Conservation (phyloP, 768 basidiomycete species). For the Fomitopsis serialis region DNA sequence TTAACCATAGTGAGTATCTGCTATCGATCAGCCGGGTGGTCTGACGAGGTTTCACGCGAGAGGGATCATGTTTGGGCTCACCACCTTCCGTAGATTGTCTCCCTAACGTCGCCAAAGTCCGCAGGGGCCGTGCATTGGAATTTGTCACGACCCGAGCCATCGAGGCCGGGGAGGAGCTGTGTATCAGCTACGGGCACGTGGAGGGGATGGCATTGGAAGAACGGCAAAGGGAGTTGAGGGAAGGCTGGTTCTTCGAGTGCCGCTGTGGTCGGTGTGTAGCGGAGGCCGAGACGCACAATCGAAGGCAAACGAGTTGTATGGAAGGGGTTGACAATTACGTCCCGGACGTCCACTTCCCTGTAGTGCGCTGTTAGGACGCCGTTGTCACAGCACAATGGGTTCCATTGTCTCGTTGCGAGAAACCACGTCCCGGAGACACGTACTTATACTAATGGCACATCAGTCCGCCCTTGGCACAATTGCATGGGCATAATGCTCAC, state of each 20-base stretch:
- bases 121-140: slow-evolving; percentile 37
- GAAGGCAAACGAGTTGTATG: background rate
- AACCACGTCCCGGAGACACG: too few relatives aligned
- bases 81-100: slow-evolving; percentile 37
- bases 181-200: slow-evolving; percentile 49
- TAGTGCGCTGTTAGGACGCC: too few relatives aligned
- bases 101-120: slow-evolving; percentile 45
- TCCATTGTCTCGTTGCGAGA: too few relatives aligned
- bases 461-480: too few relatives aligned
- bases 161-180: slow-evolving; percentile 48
- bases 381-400: too few relatives aligned
- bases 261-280: slow-evolving; percentile 39
- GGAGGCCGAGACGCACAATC: slow-evolving; percentile 5
- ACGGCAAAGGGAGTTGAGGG: slow-evolving; percentile 35
- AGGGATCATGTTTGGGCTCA: slow-evolving; percentile 10
- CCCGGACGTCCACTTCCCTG: too few relatives aligned
- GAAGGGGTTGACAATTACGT: too few relatives aligned
- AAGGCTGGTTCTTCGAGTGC: slow-evolving; percentile 56
- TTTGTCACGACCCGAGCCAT: slow-evolving; percentile 43
- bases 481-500: too few relatives aligned
- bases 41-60: background rate
- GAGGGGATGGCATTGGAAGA: slow-evolving; percentile 25
- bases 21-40: background rate
- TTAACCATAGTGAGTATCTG: slow-evolving; percentile 52
- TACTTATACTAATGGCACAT: too few relatives aligned